phyloP scores from a whole-genome alignment of 805 yeast species.

The Candida suzukii region DNA sequence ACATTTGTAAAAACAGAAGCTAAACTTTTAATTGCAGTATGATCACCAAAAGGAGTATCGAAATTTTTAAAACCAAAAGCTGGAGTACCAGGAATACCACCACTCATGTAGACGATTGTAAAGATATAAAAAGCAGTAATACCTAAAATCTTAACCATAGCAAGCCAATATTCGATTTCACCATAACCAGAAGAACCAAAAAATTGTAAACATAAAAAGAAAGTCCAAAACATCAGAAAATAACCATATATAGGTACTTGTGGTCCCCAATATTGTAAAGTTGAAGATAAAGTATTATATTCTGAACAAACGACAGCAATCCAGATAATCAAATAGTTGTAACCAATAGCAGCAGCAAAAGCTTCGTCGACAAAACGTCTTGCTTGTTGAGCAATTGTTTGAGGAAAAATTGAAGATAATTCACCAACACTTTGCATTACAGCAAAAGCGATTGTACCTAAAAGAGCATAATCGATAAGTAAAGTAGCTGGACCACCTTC shows the following conservation, averaged over 20 bases:
- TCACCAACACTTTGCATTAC: conserved; percentile 51
- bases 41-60: conserved; percentile 48
- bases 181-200: conserved; percentile 48
- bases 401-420: conserved; percentile 38
- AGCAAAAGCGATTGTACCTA: conserved; percentile 41
- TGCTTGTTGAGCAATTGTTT: conserved; percentile 8
- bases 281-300: conserved; percentile 42
- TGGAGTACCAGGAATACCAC: conserved; percentile 26
- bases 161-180: conserved; percentile 47
- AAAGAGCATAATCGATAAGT: conserved; percentile 36
- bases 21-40: conserved; percentile 39
- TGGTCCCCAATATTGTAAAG: conserved; percentile 42
- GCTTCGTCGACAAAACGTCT: conserved; percentile 40
- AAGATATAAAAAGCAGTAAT: conserved; percentile 34
- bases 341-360: conserved; percentile 43
- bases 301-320: conserved; percentile 43
- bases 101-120: conserved; percentile 26
- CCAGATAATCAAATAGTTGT: conserved; percentile 47
- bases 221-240: conserved; percentile 41
- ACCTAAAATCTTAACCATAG: conserved; percentile 35
- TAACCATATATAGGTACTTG: conserved; percentile 48
- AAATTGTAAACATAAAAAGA: conserved; percentile 40
- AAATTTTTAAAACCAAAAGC: conserved; percentile 44
- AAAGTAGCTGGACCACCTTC: conserved; percentile 45
- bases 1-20: conserved; percentile 52